Percentiles rank a stretch among this genome's conserved stretches.
Conservation (phyloP, 257 asterid species). For the Solanum corneliomulleri region DNA sequence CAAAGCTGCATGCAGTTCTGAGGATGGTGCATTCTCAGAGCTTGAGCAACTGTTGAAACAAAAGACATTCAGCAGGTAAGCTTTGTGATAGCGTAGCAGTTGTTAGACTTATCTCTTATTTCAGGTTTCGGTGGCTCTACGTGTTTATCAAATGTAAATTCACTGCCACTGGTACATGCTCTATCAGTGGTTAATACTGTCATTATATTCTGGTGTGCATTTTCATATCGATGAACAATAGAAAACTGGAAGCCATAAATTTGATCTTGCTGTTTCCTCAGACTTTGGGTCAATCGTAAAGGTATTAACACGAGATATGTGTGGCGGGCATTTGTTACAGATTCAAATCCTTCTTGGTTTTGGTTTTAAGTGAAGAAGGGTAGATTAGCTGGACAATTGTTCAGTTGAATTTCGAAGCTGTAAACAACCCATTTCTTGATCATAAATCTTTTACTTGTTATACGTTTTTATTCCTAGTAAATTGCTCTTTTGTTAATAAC, state of each 20-base stretch:
- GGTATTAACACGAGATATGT: background rate
- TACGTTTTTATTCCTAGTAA: background rate
- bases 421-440: background rate
- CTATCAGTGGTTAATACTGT: background rate
- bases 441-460: background rate
- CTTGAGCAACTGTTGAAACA: slow-evolving; percentile 5
- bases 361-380: background rate
- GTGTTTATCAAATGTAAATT: background rate
- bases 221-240: background rate
- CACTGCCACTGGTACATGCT: background rate
- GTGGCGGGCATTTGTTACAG: background rate
- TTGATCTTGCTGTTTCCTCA: background rate
- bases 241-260: background rate
- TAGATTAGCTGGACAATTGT: background rate
- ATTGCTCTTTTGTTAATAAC: background rate
- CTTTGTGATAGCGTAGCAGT: background rate
- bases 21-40: slow-evolving; percentile 4
- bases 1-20: background rate
- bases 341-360: background rate
- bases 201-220: background rate
- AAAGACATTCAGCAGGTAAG: slow-evolving; percentile 5
- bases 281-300: background rate
- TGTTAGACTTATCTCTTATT: background rate
- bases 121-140: background rate
- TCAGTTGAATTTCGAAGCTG: background rate